A percentile compares a stretch with the other conserved stretches of the same genome.
These are phyloP conservation scores for Lactarius psammicola DNA, from an alignment of 768 basidiomycete species.

Conservation along the genomic window DNA sequence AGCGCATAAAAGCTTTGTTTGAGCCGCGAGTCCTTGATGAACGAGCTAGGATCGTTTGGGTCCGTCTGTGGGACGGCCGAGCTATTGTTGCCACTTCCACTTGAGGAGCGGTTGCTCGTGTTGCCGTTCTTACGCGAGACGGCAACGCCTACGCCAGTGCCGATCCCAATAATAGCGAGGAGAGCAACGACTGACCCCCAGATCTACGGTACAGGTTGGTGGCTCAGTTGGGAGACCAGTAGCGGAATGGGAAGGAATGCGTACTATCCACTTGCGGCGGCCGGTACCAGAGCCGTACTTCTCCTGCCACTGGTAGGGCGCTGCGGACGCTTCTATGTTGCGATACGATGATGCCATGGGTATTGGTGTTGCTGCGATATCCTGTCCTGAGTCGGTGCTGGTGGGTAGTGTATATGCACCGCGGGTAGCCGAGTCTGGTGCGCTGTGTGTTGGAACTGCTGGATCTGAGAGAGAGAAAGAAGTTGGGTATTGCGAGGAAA, in stretches of 20 bases:
- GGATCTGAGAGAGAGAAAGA: no score
- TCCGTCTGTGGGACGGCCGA: slow-evolving; percentile 40
- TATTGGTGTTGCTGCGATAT: background rate
- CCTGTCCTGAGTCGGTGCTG: background rate
- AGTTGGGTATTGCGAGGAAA: slow-evolving; percentile 1
- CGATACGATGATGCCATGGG: slow-evolving; percentile 11
- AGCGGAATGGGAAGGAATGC: background rate
- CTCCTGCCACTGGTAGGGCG: slow-evolving; percentile 13
- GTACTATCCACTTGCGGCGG: slow-evolving; percentile 26
- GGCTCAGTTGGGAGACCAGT: background rate
- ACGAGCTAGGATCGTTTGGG: slow-evolving; percentile 73
- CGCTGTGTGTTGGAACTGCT: background rate
- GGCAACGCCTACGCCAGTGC: slow-evolving; percentile 61
- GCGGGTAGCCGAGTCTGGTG: slow-evolving; percentile 16
- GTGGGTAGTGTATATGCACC: slow-evolving; percentile 13
- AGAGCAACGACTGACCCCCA: slow-evolving; percentile 49
- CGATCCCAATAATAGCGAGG: slow-evolving; percentile 52
- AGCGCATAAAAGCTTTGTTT: slow-evolving; percentile 80
- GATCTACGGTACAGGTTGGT: slow-evolving; percentile 41
- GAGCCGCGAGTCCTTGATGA: slow-evolving; percentile 64
- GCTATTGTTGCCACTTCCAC: slow-evolving; percentile 26
- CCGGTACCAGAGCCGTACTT: slow-evolving; percentile 5
- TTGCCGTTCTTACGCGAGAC: slow-evolving; percentile 42
- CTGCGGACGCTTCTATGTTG: slow-evolving; percentile 8
- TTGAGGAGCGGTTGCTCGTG: slow-evolving; percentile 28